phyloP scores from a whole-genome alignment of 257 asterid genomes.

The Fraxinus pennsylvanica region DNA sequence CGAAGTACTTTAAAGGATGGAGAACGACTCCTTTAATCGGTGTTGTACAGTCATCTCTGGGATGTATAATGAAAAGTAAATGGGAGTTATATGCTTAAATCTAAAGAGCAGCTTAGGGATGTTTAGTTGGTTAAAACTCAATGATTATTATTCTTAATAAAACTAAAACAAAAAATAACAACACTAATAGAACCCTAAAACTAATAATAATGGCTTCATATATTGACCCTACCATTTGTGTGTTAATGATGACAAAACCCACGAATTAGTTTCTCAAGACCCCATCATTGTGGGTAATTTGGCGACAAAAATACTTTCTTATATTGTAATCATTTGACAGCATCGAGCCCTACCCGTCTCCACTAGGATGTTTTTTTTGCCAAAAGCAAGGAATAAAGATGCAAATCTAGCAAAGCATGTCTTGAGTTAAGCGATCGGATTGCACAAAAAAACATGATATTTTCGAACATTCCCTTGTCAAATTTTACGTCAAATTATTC shows the following conservation, averaged over 20 bases:
- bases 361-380: slow-evolving; percentile 20
- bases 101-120: too few species aligned
- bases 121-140: too few species aligned
- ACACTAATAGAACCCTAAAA: too few species aligned
- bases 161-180: too few species aligned
- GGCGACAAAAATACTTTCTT: slow-evolving; percentile 22
- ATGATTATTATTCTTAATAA: too few species aligned
- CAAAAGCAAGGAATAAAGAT: slow-evolving; percentile 35
- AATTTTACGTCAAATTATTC: neutral
- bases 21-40: too few species aligned
- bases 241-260: neutral
- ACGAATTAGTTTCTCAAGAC: neutral
- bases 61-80: too few species aligned
- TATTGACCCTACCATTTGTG: neutral
- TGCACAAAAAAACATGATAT: neutral
- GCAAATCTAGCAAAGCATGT: slow-evolving; percentile 34
- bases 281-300: neutral
- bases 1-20: too few species aligned
- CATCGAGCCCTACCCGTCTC: slow-evolving; percentile 39
- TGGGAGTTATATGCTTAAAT: too few species aligned
- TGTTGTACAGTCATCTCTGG: too few species aligned
- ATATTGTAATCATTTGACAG: slow-evolving; percentile 34
- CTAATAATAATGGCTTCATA: too few species aligned
- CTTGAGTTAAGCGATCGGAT: neutral
- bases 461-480: neutral